Conservation (phyloP, 768 basidiomycete species). For the Amanita fuliginea region DNA sequence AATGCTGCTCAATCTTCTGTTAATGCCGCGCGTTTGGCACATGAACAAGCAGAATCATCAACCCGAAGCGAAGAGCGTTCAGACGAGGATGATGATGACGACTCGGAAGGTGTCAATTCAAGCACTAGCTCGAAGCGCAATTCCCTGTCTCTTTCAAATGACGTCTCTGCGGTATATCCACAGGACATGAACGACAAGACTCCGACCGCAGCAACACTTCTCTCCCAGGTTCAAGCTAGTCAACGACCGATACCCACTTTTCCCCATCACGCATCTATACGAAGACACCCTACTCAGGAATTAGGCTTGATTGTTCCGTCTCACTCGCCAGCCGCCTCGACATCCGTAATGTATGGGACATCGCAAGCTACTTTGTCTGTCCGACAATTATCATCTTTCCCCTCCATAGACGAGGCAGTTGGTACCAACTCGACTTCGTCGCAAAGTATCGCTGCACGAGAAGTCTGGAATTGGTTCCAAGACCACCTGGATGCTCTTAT, state of each 20-base stretch:
- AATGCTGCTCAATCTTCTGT: conserved; percentile 66
- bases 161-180: conserved; percentile 47
- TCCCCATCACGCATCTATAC: conserved; percentile 66
- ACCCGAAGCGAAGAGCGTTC: conserved; percentile 60
- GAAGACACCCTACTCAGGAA: conserved; percentile 59
- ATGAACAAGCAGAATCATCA: conserved; percentile 53
- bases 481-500: conserved; percentile 79
- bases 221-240: conserved; percentile 68
- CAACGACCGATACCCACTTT: conserved; percentile 49
- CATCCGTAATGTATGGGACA: conserved; percentile 34
- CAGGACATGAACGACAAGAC: conserved; percentile 78
- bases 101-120: conserved; percentile 63
- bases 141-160: conserved; percentile 55
- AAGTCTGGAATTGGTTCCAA: conserved; percentile 90
- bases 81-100: conserved; percentile 82
- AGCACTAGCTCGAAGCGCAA: conserved; percentile 59
- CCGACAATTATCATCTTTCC: conserved; percentile 71
- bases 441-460: conserved; percentile 69
- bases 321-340: conserved; percentile 41
- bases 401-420: conserved; percentile 78
- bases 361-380: conserved; percentile 51
- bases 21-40: conserved; percentile 62
- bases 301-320: conserved; percentile 31
- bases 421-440: conserved; percentile 64
- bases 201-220: conserved; percentile 66